A percentile compares a stretch with the other conserved stretches of the same genome.
phyloP scores from a whole-genome alignment of 2,329 filamentous ascomycete species.

The Colletotrichum sublineola region DNA sequence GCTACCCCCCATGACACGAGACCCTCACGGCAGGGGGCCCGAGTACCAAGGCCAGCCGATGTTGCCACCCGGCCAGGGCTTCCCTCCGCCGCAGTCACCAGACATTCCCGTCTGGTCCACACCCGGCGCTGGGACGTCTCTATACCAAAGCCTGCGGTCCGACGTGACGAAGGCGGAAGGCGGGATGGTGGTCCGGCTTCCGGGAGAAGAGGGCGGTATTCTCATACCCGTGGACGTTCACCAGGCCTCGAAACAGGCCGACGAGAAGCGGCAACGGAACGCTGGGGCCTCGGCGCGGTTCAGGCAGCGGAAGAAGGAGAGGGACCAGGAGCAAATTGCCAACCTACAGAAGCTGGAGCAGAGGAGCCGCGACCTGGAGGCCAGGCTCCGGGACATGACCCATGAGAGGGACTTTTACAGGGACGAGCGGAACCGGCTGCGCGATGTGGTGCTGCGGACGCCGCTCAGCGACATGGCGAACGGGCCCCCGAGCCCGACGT shows the following conservation, averaged over 20 bases:
- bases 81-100: constrained; percentile 25
- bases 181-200: constrained; percentile 43
- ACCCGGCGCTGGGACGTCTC: constrained; percentile 53
- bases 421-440: constrained; percentile 78
- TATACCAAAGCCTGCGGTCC: constrained; percentile 41
- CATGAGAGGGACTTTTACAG: constrained; percentile 81
- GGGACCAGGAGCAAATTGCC: constrained; percentile 78
- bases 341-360: constrained; percentile 78
- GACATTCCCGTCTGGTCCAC: constrained; percentile 46
- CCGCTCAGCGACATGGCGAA: constrained; percentile 67
- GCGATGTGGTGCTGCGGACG: constrained; percentile 73
- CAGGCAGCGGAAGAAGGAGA: constrained; percentile 84
- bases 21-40: constrained; percentile 23
- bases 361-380: constrained; percentile 74
- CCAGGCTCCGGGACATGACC: constrained; percentile 64
- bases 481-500: constrained; percentile 65
- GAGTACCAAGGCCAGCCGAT: constrained; percentile 36
- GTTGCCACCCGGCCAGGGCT: constrained; percentile 21
- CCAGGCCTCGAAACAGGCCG: constrained; percentile 83
- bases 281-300: constrained; percentile 89
- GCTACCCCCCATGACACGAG: constrained; percentile 38
- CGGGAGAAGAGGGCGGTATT: constrained; percentile 56
- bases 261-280: constrained; percentile 88
- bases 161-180: constrained; percentile 39
- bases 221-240: constrained; percentile 82